Percentiles rank a stretch among this genome's conserved stretches.
These are phyloP conservation scores for Nakazawaea siamensis DNA, from an alignment of 805 yeast genomes.

Conservation along the genomic window DNA sequence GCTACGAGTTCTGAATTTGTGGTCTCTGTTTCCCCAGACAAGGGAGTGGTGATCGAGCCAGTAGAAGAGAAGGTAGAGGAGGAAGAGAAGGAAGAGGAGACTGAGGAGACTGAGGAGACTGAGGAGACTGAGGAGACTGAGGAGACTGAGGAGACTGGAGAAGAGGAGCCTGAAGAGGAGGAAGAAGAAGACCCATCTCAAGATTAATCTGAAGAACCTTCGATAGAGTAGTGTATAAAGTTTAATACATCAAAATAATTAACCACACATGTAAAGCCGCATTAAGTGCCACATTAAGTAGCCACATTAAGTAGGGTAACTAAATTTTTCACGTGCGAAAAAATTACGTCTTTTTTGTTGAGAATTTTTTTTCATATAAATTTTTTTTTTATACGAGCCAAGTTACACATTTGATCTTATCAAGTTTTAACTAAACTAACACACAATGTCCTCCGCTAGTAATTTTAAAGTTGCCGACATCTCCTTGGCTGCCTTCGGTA, in stretches of 20 bases:
- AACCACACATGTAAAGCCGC: too few species aligned
- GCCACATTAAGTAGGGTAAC: constrained; percentile 1
- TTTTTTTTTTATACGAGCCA: constrained; percentile 1
- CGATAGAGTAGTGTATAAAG: too few species aligned
- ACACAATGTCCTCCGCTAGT: constrained; percentile 57
- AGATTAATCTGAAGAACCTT: too few species aligned
- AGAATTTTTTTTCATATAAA: constrained; percentile 1
- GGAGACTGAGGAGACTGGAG: constrained; percentile 5
- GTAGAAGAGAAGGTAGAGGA: not conserved
- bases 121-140: constrained; percentile 5
- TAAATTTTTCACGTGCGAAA: not conserved
- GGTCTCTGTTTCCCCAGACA: too few species aligned
- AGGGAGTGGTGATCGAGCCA: too few species aligned
- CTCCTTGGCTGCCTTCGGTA: constrained; percentile 98
- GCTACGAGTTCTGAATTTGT: too few species aligned
- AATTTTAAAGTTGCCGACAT: constrained; percentile 96
- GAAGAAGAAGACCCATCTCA: not conserved
- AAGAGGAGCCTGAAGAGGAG: constrained; percentile 1
- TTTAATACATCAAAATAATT: too few species aligned
- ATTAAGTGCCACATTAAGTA: too few species aligned
- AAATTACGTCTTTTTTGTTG: constrained; percentile 1
- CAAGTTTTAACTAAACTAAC: too few species aligned
- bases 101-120: constrained; percentile 12
- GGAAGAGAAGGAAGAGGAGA: constrained; percentile 9
- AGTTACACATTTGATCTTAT: too few species aligned